Evolutionary conservation across 176 grass and related monocot genomes (phyloP), one percentile per base, ranked within the genome.

Genomic region (Ampelocalamus luodianensis): DNA sequence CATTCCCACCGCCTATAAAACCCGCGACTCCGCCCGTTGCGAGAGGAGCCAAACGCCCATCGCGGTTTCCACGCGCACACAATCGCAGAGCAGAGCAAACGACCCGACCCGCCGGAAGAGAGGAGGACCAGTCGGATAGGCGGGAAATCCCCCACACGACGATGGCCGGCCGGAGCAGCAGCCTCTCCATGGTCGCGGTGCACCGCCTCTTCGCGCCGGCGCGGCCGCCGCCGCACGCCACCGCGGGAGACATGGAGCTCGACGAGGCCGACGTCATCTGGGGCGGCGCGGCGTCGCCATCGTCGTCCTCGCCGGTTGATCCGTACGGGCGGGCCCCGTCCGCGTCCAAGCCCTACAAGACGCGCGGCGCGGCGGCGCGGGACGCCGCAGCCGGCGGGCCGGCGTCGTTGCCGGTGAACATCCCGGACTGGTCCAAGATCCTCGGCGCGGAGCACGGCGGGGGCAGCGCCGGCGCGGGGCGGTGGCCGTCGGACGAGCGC

Each of bases 391-490:
- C 9, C 7, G 59, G 46, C 0, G 79, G 61, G 0, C 72, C 88
- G 17, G 65, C 89, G 23, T 98, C 96, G 40, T 40, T 96, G 88
- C 96, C 93, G 77, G 88, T 99, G 43, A 88, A 89, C 81, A 90
- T 99, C 83, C 96, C 96, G 5, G 93, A 94, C 86, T 99, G 96
- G 96, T 94, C 91, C 37, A 93, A 99, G 77, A 95, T 92, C 46
- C 91, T 94, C 1, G 89, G 93, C 15, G 27, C 82, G 16, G 92
- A 93, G 77, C 90, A 92, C 84, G 79, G 85, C 48, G 79, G 87
- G 1, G 58, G 44, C 14, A 40, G 83, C 81, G 61, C 48, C 1
- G 82, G 39, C 44, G 69, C 82, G 72, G 79, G 75, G 72, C 77
- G 18, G 43, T 92, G 84, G 84, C 74, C 76, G 20, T 78, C 74